Conservation (phyloP, 2,329 filamentous ascomycete genomes). For the Cercospora sp. region DNA sequence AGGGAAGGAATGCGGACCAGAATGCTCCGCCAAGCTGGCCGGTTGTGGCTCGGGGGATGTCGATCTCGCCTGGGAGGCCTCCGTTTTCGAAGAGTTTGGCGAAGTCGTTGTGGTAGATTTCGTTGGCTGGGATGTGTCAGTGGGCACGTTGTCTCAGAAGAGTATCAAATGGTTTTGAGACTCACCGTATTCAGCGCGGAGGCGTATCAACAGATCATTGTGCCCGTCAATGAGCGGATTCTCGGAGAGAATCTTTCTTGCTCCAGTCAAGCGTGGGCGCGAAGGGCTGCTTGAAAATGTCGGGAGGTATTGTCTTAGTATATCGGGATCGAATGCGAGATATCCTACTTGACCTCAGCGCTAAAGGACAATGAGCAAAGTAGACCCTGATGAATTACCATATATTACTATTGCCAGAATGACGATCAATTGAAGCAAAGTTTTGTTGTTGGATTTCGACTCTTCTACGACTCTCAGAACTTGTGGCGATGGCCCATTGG, state of each 20-base stretch:
- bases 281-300: neutral
- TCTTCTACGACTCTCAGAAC: conserved; percentile 18
- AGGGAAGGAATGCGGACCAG: conserved; percentile 83
- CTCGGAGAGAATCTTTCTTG: conserved; percentile 31
- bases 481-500: conserved; percentile 4
- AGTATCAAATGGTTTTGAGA: too few relatives aligned
- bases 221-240: conserved; percentile 67
- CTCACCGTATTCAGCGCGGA: conserved; percentile 61
- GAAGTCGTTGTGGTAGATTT: conserved; percentile 70
- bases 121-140: conserved; percentile 52
- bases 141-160: neutral
- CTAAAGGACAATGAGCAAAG: too few relatives aligned
- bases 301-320: conserved; percentile 13
- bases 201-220: conserved; percentile 77
- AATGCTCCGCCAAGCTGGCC: conserved; percentile 83
- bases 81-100: conserved; percentile 72
- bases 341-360: neutral
- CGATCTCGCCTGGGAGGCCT: conserved; percentile 69
- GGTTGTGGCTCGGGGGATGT: conserved; percentile 70
- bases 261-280: conserved; percentile 22
- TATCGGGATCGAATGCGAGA: conserved; percentile 17
- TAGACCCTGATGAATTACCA: neutral
- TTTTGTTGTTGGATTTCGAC: conserved; percentile 19
- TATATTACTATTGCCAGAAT: conserved; percentile 21
- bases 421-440: conserved; percentile 19